phyloP scores from a whole-genome alignment of 2,329 filamentous ascomycete genomes.

The Aspergillus alliaceus region DNA sequence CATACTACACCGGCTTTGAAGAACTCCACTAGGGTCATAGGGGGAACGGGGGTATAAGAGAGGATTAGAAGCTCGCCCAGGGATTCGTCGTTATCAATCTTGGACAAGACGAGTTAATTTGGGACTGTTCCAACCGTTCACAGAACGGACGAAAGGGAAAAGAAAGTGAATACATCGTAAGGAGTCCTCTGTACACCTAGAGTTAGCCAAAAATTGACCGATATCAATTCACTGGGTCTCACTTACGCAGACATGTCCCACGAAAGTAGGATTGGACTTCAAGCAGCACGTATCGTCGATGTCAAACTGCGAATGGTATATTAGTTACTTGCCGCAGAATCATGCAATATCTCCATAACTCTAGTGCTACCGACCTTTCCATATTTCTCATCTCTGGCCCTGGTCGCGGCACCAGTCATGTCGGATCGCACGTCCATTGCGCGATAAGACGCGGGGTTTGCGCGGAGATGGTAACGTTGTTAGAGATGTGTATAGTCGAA shows the following conservation, averaged over 20 bases:
- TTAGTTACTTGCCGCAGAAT: background rate
- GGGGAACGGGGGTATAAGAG: slow-evolving; percentile 27
- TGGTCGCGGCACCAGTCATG: background rate
- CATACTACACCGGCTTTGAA: slow-evolving; percentile 21
- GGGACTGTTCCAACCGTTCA: background rate
- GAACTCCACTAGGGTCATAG: slow-evolving; percentile 28
- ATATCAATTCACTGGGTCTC: background rate
- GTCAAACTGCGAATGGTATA: slow-evolving; percentile 16
- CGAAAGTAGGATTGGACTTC: slow-evolving; percentile 18
- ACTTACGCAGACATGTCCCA: slow-evolving; percentile 22
- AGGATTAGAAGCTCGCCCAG: slow-evolving; percentile 35
- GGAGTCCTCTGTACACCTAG: slow-evolving; percentile 12
- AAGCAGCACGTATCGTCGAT: slow-evolving; percentile 20
- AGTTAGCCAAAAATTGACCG: background rate
- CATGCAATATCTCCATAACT: background rate
- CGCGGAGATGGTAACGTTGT: background rate
- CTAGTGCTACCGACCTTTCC: slow-evolving; percentile 8
- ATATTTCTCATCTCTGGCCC: background rate
- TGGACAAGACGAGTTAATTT: background rate
- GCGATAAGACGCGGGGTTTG: slow-evolving; percentile 4
- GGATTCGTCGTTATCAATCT: slow-evolving; percentile 22
- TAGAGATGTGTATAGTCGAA: background rate
- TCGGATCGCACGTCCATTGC: slow-evolving; percentile 2
- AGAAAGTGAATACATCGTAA: slow-evolving; percentile 15
- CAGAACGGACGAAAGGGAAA: background rate